Evolutionary conservation across 2,329 filamentous ascomycete genomes (phyloP).

Genomic region (Whalleya microplaca): DNA sequence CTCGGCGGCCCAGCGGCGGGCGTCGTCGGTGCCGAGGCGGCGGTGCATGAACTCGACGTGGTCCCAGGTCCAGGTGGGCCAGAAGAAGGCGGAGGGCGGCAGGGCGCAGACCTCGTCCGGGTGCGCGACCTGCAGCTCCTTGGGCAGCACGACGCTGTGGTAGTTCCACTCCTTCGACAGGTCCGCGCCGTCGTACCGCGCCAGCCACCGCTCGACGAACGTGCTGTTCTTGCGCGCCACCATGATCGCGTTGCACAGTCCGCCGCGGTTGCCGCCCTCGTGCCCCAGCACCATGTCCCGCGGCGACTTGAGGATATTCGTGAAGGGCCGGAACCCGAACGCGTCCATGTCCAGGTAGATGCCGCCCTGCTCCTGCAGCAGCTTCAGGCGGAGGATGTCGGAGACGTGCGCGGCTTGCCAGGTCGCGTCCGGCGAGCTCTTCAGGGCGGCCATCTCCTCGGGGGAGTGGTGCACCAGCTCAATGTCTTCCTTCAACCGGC

Average conservation of each 20-base stretch:
- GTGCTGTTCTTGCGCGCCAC: conserved; percentile 40
- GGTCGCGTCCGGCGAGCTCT: conserved; percentile 32
- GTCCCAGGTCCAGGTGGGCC: conserved; percentile 45
- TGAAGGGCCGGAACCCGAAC: conserved; percentile 40
- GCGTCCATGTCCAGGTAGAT: conserved; percentile 44
- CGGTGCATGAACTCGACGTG: conserved; percentile 45
- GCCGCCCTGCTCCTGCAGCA: conserved; percentile 40
- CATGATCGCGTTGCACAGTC: conserved; percentile 45
- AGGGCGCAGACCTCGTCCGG: conserved; percentile 41
- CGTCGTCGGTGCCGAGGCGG: conserved; percentile 33
- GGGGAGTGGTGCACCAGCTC: conserved; percentile 41
- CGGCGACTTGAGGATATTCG: conserved; percentile 33
- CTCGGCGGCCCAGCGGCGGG: conserved; percentile 35
- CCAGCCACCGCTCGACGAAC: conserved; percentile 42
- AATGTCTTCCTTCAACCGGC: conserved; percentile 38
- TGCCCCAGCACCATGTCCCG: conserved; percentile 40
- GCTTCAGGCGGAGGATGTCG: conserved; percentile 41
- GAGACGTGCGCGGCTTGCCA: conserved; percentile 42
- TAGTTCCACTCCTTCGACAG: conserved; percentile 43
- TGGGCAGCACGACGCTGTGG: conserved; percentile 42
- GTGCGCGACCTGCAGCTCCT: conserved; percentile 33
- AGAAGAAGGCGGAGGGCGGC: conserved; percentile 43
- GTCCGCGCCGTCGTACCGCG: conserved; percentile 39
- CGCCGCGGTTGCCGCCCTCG: conserved; percentile 44
- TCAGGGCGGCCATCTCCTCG: conserved; percentile 33